Percentiles rank a stretch among this genome's conserved stretches.
Evolutionary conservation across 345 rosid genomes (phyloP).

Genomic region (Laguncularia racemosa): DNA sequence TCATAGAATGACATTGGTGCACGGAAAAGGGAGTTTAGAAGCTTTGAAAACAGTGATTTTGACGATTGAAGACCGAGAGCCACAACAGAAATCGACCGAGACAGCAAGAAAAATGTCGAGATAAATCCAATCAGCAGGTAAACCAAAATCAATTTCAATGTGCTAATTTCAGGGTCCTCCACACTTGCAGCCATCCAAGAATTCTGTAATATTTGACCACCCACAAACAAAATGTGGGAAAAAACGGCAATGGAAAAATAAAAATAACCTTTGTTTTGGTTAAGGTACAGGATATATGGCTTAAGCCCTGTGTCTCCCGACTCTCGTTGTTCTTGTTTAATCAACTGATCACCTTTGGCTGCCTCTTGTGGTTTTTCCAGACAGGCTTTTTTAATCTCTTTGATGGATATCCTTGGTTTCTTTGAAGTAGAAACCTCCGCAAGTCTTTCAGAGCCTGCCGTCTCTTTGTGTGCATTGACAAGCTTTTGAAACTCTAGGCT

Average conservation of each 20-base stretch:
- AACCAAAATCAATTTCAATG: constrained; percentile 42
- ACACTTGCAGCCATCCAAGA: constrained; percentile 80
- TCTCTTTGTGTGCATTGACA: constrained; percentile 88
- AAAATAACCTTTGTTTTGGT: constrained; percentile 67
- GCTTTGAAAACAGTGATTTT: constrained; percentile 53
- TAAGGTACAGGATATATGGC: constrained; percentile 69
- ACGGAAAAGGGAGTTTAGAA: constrained; percentile 59
- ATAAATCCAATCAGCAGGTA: constrained; percentile 49
- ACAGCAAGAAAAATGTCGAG: constrained; percentile 40
- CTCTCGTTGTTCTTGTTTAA: constrained; percentile 79
- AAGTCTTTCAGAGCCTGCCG: constrained; percentile 76
- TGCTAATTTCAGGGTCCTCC: constrained; percentile 51
- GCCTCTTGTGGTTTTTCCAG: constrained; percentile 30
- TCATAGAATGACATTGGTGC: constrained; percentile 89
- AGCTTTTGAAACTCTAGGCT: constrained; percentile 77
- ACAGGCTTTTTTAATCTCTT: constrained; percentile 52
- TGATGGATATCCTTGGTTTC: constrained; percentile 18
- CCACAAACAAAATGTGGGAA: constrained; percentile 38
- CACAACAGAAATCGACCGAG: constrained; percentile 45
- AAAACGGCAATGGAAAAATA: constrained; percentile 44
- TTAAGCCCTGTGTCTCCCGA: constrained; percentile 67
- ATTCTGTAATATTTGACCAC: constrained; percentile 58
- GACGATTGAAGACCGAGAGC: constrained; percentile 57
- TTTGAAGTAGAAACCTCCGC: constrained; percentile 29
- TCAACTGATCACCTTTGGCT: constrained; percentile 59